Base-by-base conservation (phyloP, 1,284 basidiomycete genomes). In the Boletus austroedulis region DNA sequence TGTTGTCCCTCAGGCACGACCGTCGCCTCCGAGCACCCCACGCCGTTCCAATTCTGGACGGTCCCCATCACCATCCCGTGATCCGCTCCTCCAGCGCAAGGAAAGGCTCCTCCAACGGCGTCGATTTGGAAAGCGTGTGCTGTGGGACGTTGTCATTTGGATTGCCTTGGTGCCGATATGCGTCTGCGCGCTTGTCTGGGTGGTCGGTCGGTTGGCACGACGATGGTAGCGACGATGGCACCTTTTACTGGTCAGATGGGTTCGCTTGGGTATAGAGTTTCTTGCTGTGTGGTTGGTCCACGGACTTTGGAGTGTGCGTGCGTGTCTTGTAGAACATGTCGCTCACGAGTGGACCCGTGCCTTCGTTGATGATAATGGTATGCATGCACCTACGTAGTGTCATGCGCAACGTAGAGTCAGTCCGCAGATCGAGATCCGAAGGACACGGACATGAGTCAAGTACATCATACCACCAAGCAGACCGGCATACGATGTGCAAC, bases 81-180 rank as follows among this genome's bases (percentile, higher is more conserved):
- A 90, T 64, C 82, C 85, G 52, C 79, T 92, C 28, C 75, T 92
- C 43, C 81, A 87, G 64, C 79, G 88, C 60, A 92, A 92, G 74
- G 90, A 92, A 71, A 78, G 81, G 50, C 82, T 82, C 32, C 73
- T 92, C 56, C 90, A 92, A 70, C 79, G 80, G 55, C 77, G 79
- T 44, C 81, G 90, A 60, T 78, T 85, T 47, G 80, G 80, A 41
- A 81, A 80, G 60, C 78, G 90, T 28, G 73, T 92, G 38, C 66
- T 85, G 2, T 91, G 88, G 86, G 89, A 92, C 70, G 67, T 89
- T 10, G 82, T 82, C 6, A 83, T 87, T 19, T 92, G 89, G 86
- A 66, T 82, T 19, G 64, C 86, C 21, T 71, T 89, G 21, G 61
- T 85, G 11, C 84, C 84, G 1, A 70, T 82, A 3, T 80, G 82